A percentile compares a stretch with the other conserved stretches of the same genome.
phyloP scores from a whole-genome alignment of 176 grass and related monocot genomes.

The Eragrostis curvula region DNA sequence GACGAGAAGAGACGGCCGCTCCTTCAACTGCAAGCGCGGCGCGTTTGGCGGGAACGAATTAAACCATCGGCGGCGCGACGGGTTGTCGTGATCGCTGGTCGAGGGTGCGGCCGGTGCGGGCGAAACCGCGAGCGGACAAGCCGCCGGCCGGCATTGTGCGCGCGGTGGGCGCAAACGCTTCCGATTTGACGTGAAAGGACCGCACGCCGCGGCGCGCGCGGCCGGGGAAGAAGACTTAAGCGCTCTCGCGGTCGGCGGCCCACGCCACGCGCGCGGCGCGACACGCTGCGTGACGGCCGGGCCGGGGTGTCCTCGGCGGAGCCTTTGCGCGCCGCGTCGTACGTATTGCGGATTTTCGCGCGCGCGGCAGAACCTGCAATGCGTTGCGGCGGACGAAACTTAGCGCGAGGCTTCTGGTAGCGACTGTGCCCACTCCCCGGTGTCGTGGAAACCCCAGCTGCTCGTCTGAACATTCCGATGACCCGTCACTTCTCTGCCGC shows the following conservation, averaged over 20 bases:
- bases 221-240: background rate
- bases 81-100: background rate
- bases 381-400: background rate
- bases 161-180: too few relatives aligned
- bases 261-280: background rate
- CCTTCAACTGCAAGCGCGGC: background rate
- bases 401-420: background rate
- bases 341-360: background rate
- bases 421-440: background rate
- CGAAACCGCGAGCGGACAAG: background rate
- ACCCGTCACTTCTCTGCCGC: background rate
- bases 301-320: background rate
- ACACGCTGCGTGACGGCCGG: background rate
- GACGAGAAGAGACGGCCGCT: background rate
- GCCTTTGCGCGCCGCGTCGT: background rate
- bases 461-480: background rate
- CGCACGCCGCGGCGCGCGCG: background rate
- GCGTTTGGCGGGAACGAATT: background rate
- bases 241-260: background rate
- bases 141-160: background rate
- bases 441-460: background rate
- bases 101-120: background rate
- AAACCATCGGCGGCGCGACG: background rate
- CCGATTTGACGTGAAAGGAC: background rate
- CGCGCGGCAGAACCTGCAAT: too few relatives aligned